Conservation (phyloP, 805 yeast species). For the Aciculoconidium aculeatum region DNA sequence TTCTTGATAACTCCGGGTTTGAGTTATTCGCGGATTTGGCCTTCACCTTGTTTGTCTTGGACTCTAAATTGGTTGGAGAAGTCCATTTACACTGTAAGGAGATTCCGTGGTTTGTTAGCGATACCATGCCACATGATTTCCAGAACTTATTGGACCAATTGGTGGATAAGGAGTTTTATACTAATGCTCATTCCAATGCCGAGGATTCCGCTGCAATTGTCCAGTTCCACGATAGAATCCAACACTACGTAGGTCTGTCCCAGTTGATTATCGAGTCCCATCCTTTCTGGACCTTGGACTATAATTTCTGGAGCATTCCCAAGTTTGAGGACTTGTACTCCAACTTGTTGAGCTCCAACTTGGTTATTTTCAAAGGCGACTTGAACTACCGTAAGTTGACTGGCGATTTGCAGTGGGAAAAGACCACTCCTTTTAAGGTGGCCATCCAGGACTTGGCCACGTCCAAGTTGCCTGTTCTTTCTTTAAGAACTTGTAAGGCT, state of each 20-base stretch:
- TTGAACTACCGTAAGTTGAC: slow-evolving; percentile 91
- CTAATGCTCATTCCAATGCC: slow-evolving; percentile 22
- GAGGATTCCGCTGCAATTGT: slow-evolving; percentile 17
- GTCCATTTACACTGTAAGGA: slow-evolving; percentile 83
- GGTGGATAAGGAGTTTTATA: slow-evolving; percentile 45
- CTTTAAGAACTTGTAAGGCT: slow-evolving; percentile 92
- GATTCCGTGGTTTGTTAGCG: slow-evolving; percentile 97
- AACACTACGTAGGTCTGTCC: slow-evolving; percentile 14
- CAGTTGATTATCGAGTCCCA: slow-evolving; percentile 37
- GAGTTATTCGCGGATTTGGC: slow-evolving; percentile 86
- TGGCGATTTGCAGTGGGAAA: slow-evolving; percentile 85
- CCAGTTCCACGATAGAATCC: slow-evolving; percentile 16
- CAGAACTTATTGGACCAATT: slow-evolving; percentile 52
- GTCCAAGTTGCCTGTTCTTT: slow-evolving; percentile 58
- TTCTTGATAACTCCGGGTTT: slow-evolving; percentile 91
- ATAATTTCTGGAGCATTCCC: slow-evolving; percentile 70
- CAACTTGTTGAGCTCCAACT: slow-evolving; percentile 56
- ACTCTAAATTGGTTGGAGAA: slow-evolving; percentile 55
- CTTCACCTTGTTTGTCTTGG: slow-evolving; percentile 51
- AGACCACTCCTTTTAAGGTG: slow-evolving; percentile 63
- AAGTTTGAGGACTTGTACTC: slow-evolving; percentile 59
- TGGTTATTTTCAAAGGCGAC: slow-evolving; percentile 90
- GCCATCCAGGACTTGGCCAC: slow-evolving; percentile 68
- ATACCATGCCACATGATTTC: slow-evolving; percentile 83
- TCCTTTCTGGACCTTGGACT: slow-evolving; percentile 82